phyloP scores from a whole-genome alignment of 2,329 filamentous ascomycete genomes.

The Fusarium sambucinum region DNA sequence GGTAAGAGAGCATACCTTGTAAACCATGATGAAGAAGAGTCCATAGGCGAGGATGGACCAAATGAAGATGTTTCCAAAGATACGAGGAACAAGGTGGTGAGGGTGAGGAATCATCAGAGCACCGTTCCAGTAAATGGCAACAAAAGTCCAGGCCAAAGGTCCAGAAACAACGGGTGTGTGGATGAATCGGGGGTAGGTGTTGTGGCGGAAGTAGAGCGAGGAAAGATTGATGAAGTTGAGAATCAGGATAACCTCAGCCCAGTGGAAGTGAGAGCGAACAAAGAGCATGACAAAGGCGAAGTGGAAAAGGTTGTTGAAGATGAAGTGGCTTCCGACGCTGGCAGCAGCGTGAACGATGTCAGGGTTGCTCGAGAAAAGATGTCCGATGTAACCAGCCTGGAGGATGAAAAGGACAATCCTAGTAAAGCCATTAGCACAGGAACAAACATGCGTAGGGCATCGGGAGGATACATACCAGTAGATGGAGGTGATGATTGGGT shows the following conservation, averaged over 20 bases:
- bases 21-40: conserved; percentile 77
- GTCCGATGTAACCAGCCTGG: conserved; percentile 80
- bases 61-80: conserved; percentile 88
- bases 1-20: conserved; percentile 67
- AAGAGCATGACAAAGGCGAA: conserved; percentile 88
- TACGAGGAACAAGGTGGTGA: conserved; percentile 74
- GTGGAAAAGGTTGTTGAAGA: conserved; percentile 85
- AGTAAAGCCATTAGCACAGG: conserved; percentile 3
- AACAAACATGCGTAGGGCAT: not conserved
- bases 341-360: conserved; percentile 76
- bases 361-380: conserved; percentile 77
- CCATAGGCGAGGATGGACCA: conserved; percentile 86
- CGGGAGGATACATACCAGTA: conserved; percentile 73
- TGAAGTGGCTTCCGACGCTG: conserved; percentile 85
- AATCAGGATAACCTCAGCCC: conserved; percentile 80
- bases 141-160: conserved; percentile 85
- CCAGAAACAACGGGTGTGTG: conserved; percentile 81
- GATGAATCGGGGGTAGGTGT: conserved; percentile 77
- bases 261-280: conserved; percentile 79
- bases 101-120: conserved; percentile 82
- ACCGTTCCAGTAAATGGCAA: conserved; percentile 90
- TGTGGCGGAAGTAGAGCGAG: conserved; percentile 83
- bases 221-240: conserved; percentile 86
- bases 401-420: conserved; percentile 80
- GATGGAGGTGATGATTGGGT: conserved; percentile 71